Percentiles rank a stretch among this genome's conserved stretches.
These are phyloP conservation scores for Cystobasidiaceae sp. DNA, from an alignment of 1,284 basidiomycete species.

Conservation along the genomic window DNA sequence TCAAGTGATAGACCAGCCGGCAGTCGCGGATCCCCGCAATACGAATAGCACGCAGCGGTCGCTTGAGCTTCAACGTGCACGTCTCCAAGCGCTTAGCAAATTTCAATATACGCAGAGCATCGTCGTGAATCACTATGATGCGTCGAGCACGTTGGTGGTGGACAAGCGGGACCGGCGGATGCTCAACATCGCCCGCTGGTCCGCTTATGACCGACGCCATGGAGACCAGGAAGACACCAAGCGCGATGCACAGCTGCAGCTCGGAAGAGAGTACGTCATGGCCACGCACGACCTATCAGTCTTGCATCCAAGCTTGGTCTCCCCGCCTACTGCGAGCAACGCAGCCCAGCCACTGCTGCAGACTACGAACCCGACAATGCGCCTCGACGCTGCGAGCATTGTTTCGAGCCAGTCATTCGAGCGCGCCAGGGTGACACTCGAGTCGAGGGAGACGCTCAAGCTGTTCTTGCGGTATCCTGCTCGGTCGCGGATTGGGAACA, in stretches of 20 bases:
- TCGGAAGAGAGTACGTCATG: constrained; percentile 14
- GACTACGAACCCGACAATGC: constrained; percentile 26
- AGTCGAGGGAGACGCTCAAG: neutral
- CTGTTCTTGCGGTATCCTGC: constrained; percentile 5
- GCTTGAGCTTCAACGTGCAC: neutral
- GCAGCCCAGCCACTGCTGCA: constrained; percentile 16
- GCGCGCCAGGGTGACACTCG: constrained; percentile 17
- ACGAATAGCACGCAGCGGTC: too few relatives aligned
- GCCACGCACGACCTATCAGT: constrained; percentile 30
- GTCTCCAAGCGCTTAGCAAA: neutral
- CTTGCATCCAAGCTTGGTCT: constrained; percentile 4
- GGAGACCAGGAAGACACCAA: neutral
- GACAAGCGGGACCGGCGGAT: constrained; percentile 4
- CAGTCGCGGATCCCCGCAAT: too few relatives aligned
- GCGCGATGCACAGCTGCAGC: neutral
- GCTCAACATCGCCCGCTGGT: constrained; percentile 14
- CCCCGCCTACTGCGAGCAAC: neutral
- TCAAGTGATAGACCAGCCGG: too few relatives aligned
- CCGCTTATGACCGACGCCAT: neutral
- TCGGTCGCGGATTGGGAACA: neutral
- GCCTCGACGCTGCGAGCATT: neutral
- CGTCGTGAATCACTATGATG: constrained; percentile 30
- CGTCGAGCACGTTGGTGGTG: neutral
- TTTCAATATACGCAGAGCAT: constrained; percentile 28
- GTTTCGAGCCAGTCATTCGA: constrained; percentile 20